phyloP scores from a whole-genome alignment of 495 filamentous ascomycete species.

The Xylaria bambusicola region DNA sequence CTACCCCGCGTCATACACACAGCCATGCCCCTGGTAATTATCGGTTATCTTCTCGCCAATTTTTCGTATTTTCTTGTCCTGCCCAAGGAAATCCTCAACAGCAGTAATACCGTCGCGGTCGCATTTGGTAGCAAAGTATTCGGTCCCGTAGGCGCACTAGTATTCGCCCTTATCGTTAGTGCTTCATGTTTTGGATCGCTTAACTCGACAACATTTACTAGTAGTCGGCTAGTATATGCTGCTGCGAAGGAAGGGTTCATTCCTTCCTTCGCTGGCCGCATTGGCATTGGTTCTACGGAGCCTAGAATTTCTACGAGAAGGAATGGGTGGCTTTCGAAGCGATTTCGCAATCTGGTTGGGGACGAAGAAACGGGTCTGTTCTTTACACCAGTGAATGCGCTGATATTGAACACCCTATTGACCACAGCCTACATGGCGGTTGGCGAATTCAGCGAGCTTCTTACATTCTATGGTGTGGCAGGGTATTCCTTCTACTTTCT shows the following conservation, averaged over 20 bases:
- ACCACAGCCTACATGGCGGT: conserved; percentile 76
- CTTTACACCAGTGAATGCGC: conserved; percentile 88
- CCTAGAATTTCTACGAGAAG: conserved; percentile 51
- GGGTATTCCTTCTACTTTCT: conserved; percentile 97
- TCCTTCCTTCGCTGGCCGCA: conserved; percentile 76
- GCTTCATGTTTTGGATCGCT: conserved; percentile 89
- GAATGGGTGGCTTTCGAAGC: conserved; percentile 59
- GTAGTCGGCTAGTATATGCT: conserved; percentile 86
- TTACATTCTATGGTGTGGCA: conserved; percentile 96
- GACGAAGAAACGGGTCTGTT: conserved; percentile 64
- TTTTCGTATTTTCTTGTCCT: conserved; percentile 92
- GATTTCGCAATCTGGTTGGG: conserved; percentile 59
- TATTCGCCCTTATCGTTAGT: conserved; percentile 86
- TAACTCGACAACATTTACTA: conserved; percentile 94
- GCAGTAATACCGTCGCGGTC: conserved; percentile 88
- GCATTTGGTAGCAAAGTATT: conserved; percentile 91
- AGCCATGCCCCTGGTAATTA: conserved; percentile 91
- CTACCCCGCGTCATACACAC: conserved; percentile 95
- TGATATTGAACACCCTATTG: conserved; percentile 74
- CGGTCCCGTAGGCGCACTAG: conserved; percentile 74
- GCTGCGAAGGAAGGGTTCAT: conserved; percentile 96
- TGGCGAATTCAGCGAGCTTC: conserved; percentile 86
- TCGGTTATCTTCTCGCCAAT: conserved; percentile 88
- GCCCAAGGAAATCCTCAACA: conserved; percentile 75
- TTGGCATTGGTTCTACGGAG: conserved; percentile 65